Conservation (phyloP, 106 monocot genomes). For the Phalaenopsis aphrodite region DNA sequence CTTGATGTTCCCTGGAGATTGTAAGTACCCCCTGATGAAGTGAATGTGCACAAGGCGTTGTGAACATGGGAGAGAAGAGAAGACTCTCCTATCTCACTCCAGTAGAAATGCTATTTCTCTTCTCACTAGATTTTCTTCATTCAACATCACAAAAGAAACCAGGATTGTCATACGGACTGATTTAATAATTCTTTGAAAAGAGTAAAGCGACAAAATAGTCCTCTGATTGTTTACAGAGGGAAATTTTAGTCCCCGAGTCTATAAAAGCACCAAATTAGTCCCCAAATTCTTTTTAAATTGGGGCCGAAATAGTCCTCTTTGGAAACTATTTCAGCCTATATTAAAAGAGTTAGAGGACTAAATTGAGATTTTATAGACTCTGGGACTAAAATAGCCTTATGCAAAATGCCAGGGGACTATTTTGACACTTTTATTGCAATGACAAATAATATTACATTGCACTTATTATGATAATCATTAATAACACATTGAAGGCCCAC, state of each 20-base stretch:
- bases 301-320: too few relatives aligned
- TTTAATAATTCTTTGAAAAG: neutral
- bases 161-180: neutral
- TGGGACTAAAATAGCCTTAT: too few relatives aligned
- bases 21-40: conserved; percentile 28
- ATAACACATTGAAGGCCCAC: neutral
- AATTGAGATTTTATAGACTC: too few relatives aligned
- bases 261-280: too few relatives aligned
- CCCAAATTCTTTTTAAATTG: too few relatives aligned
- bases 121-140: neutral
- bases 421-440: neutral
- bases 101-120: neutral
- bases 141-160: neutral
- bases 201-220: too few relatives aligned
- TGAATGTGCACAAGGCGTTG: neutral
- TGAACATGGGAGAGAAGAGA: neutral
- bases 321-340: too few relatives aligned
- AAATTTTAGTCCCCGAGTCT: too few relatives aligned
- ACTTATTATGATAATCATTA: neutral
- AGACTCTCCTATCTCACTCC: neutral
- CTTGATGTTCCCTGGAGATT: conserved; percentile 97
- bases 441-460: neutral
- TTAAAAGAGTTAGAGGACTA: too few relatives aligned
- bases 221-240: too few relatives aligned
- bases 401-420: too few relatives aligned